These are phyloP conservation scores for Bondarzewia mesenterica DNA, from an alignment of 1,284 basidiomycete genomes.

Conservation along the genomic window DNA sequence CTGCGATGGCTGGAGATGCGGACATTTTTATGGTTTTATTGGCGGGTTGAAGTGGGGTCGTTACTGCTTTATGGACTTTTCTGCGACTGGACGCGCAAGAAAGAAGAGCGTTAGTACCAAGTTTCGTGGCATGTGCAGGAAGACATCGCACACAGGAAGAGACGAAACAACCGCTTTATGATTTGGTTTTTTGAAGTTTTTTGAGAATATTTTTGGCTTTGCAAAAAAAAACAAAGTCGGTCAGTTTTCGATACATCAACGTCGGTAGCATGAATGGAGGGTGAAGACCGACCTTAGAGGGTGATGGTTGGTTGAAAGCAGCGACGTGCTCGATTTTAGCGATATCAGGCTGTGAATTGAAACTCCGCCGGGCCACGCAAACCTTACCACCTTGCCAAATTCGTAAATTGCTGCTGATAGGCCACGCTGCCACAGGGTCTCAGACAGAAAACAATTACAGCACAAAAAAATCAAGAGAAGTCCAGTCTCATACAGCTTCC, in stretches of 20 bases:
- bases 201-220: slow-evolving; percentile 29
- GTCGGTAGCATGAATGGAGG: slow-evolving; percentile 3
- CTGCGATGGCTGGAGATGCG: slow-evolving; percentile 31
- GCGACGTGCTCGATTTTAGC: slow-evolving; percentile 16
- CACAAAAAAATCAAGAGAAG: too few relatives aligned
- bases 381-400: neutral
- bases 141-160: slow-evolving; percentile 50
- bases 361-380: slow-evolving; percentile 22
- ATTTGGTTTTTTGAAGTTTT: slow-evolving; percentile 30
- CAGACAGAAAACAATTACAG: neutral
- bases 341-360: slow-evolving; percentile 20
- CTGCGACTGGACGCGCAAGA: slow-evolving; percentile 37
- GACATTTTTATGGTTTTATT: slow-evolving; percentile 52
- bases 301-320: slow-evolving; percentile 34
- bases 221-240: slow-evolving; percentile 19
- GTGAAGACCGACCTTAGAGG: slow-evolving; percentile 31
- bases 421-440: too few relatives aligned
- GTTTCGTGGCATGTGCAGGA: too few relatives aligned
- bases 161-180: slow-evolving; percentile 69
- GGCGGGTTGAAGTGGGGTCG: slow-evolving; percentile 53
- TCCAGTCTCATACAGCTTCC: neutral
- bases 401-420: too few relatives aligned
- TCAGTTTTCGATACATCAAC: too few relatives aligned
- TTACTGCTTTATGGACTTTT: slow-evolving; percentile 84
- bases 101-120: slow-evolving; percentile 16